Conservation (phyloP, 2,329 filamentous ascomycete genomes). For the Sclerotinia spermophila region DNA sequence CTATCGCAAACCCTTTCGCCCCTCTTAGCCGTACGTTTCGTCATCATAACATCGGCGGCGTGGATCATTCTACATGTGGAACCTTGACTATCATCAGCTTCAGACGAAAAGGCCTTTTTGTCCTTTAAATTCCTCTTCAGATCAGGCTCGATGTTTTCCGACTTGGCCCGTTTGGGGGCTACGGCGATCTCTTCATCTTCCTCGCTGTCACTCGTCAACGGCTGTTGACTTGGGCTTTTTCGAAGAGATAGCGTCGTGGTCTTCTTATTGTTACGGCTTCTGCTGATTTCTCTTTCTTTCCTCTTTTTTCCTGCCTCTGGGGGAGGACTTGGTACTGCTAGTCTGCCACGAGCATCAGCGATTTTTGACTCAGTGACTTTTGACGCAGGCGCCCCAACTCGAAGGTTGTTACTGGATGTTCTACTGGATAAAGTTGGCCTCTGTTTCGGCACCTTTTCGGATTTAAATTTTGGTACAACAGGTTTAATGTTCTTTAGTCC, state of each 20-base stretch:
- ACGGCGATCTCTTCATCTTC: not conserved
- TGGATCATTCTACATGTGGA: slow-evolving; percentile 47
- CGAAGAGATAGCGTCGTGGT: not conserved
- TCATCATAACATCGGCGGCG: slow-evolving; percentile 52
- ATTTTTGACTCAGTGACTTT: not conserved
- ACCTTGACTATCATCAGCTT: slow-evolving; percentile 25
- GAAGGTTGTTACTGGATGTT: not conserved
- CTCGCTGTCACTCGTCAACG: slow-evolving; percentile 16
- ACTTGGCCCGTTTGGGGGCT: slow-evolving; percentile 24
- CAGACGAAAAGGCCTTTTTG: slow-evolving; percentile 28
- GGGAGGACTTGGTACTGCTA: not conserved
- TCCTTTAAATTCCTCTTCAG: slow-evolving; percentile 31
- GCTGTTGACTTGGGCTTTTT: slow-evolving; percentile 11
- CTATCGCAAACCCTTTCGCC: slow-evolving; percentile 44
- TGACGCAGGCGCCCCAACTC: not conserved
- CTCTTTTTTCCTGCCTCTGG: slow-evolving; percentile 8
- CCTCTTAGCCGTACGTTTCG: slow-evolving; percentile 48
- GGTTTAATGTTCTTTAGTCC: not conserved
- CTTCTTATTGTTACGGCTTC: not conserved
- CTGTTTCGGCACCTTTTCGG: slow-evolving; percentile 5
- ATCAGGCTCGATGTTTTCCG: slow-evolving; percentile 24
- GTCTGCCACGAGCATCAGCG: not conserved
- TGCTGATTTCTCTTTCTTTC: slow-evolving; percentile 12
- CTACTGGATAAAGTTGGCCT: not conserved
- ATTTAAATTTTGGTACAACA: not conserved